Evolutionary conservation across 805 yeast genomes (phyloP).

Genomic region (Sugiyamaella mastotermitis): DNA sequence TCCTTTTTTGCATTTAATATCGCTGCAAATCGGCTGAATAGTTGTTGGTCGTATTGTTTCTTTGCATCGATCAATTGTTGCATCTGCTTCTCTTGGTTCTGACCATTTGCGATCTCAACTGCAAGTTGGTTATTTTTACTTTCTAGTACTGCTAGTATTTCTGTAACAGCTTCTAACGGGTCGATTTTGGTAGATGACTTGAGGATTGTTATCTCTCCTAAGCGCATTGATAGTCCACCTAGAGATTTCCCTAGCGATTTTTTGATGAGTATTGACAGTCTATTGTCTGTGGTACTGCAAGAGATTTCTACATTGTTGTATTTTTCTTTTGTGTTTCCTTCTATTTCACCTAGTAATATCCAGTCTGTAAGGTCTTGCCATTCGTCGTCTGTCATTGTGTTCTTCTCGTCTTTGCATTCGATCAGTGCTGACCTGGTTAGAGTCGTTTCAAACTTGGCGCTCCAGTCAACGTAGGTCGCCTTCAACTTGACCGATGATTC

Average conservation of each 20-base stretch:
- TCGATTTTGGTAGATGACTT: slow-evolving; percentile 3
- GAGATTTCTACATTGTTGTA: not conserved
- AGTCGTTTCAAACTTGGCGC: too few relatives aligned
- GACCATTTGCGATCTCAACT: not conserved
- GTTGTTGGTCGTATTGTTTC: slow-evolving; percentile 12
- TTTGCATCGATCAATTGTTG: slow-evolving; percentile 14
- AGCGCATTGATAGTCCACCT: not conserved
- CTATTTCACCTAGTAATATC: not conserved
- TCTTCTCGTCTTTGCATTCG: too few relatives aligned
- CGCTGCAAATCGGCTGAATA: slow-evolving; percentile 14
- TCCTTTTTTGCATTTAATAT: slow-evolving; percentile 17
- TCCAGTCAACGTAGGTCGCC: too few relatives aligned
- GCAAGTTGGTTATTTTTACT: slow-evolving; percentile 2
- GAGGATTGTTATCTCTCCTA: slow-evolving; percentile 1
- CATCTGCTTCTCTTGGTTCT: slow-evolving; percentile 10
- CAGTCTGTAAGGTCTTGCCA: too few relatives aligned
- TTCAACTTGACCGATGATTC: too few relatives aligned
- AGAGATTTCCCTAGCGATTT: not conserved
- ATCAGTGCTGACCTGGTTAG: too few relatives aligned
- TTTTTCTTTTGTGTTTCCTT: not conserved
- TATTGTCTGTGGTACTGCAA: not conserved
- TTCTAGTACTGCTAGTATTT: too few relatives aligned
- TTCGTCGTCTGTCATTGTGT: too few relatives aligned
- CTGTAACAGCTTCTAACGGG: too few relatives aligned
- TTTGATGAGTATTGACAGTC: not conserved